A percentile compares a stretch with the other conserved stretches of the same genome.
Conservation (phyloP, 257 asterid species). For the Lycium ferocissimum region DNA sequence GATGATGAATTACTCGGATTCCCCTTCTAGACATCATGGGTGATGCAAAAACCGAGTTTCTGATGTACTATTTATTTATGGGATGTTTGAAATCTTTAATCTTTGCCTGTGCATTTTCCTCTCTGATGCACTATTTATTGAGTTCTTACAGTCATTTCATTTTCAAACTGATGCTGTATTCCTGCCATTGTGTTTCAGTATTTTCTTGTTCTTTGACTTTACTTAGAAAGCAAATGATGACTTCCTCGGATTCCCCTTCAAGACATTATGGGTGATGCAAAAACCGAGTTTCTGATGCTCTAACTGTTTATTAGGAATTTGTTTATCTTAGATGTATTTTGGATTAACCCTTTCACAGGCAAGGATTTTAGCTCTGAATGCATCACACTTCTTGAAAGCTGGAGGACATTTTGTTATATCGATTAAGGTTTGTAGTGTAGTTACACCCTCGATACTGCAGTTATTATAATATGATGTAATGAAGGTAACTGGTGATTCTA, state of each 20-base stretch:
- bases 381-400: slow-evolving; percentile 70
- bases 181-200: not conserved
- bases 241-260: slow-evolving; percentile 98
- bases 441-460: not conserved
- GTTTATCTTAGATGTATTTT: slow-evolving; percentile 2
- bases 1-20: slow-evolving; percentile 55
- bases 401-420: slow-evolving; percentile 92
- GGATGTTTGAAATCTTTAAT: too few species aligned
- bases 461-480: not conserved
- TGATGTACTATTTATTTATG: too few species aligned
- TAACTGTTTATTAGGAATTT: not conserved
- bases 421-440: slow-evolving; percentile 62
- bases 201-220: not conserved
- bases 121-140: too few species aligned
- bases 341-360: slow-evolving; percentile 57
- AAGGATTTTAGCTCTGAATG: slow-evolving; percentile 82
- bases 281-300: slow-evolving; percentile 87
- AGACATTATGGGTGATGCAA: slow-evolving; percentile 75
- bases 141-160: not conserved
- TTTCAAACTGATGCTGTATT: not conserved
- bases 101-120: not conserved
- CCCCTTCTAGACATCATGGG: slow-evolving; percentile 82
- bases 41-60: slow-evolving; percentile 54
- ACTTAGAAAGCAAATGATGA: slow-evolving; percentile 34
- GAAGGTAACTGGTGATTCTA: not conserved